These are phyloP conservation scores for Alternaria ethzedia DNA, from an alignment of 2,329 filamentous ascomycete genomes.

Conservation along the genomic window DNA sequence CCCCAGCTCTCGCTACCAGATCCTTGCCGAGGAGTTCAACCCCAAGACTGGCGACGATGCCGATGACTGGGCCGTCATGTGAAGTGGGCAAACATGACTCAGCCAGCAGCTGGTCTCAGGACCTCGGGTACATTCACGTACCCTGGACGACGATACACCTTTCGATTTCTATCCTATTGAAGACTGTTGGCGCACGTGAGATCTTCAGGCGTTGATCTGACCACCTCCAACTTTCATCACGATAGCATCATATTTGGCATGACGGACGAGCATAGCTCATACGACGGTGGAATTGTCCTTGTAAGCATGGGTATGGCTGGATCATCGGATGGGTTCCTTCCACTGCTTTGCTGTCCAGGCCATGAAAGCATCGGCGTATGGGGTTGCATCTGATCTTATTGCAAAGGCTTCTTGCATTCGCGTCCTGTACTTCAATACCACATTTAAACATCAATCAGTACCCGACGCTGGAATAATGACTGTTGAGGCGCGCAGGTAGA, in stretches of 20 bases:
- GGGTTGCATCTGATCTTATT: slow-evolving; percentile 14
- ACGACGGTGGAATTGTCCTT: slow-evolving; percentile 5
- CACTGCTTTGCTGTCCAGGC: slow-evolving; percentile 6
- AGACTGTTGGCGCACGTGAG: background rate
- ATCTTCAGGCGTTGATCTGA: slow-evolving; percentile 4
- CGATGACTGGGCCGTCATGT: slow-evolving; percentile 52
- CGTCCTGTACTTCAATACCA: slow-evolving; percentile 15
- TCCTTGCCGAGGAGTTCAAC: slow-evolving; percentile 36
- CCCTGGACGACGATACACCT: background rate
- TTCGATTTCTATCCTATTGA: background rate
- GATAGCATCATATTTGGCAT: background rate
- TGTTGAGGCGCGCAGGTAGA: slow-evolving; percentile 6
- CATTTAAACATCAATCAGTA: slow-evolving; percentile 1
- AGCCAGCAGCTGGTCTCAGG: background rate
- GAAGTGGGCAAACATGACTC: slow-evolving; percentile 2
- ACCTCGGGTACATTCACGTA: background rate
- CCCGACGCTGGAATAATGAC: background rate
- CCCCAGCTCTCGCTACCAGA: slow-evolving; percentile 38
- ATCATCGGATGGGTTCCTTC: slow-evolving; percentile 7
- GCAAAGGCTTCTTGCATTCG: slow-evolving; percentile 11
- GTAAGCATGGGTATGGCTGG: background rate
- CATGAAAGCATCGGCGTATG: slow-evolving; percentile 17
- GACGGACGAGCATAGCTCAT: background rate
- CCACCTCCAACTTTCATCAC: background rate
- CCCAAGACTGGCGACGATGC: slow-evolving; percentile 42